Evolutionary conservation across 805 yeast genomes (phyloP).

Genomic region (Candida michaelii): DNA sequence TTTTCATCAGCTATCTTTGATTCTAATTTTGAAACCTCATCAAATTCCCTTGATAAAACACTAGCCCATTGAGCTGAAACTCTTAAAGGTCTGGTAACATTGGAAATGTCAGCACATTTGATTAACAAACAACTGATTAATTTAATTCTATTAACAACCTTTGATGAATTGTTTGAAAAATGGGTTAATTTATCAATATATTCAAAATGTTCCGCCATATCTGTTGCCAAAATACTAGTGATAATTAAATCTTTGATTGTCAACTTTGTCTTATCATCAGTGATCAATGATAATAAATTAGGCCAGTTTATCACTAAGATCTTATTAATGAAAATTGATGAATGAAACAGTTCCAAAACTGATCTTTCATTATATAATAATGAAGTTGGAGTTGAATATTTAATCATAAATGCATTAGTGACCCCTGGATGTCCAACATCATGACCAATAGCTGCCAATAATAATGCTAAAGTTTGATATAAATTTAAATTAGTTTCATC

Average conservation of each 20-base stretch:
- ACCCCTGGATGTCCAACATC: slow-evolving; percentile 97
- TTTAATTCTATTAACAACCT: slow-evolving; percentile 22
- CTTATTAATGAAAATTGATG: slow-evolving; percentile 54
- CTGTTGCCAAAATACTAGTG: slow-evolving; percentile 58
- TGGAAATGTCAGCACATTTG: slow-evolving; percentile 95
- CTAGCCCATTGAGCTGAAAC: slow-evolving; percentile 86
- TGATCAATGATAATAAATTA: slow-evolving; percentile 20
- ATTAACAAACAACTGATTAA: slow-evolving; percentile 68
- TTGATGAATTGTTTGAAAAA: slow-evolving; percentile 17
- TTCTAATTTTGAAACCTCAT: slow-evolving; percentile 60
- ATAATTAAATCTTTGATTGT: slow-evolving; percentile 29
- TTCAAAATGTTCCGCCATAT: slow-evolving; percentile 85
- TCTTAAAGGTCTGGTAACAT: slow-evolving; percentile 77
- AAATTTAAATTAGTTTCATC: slow-evolving; percentile 30
- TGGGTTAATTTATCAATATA: slow-evolving; percentile 57
- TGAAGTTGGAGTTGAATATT: slow-evolving; percentile 63
- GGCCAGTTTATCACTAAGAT: slow-evolving; percentile 39
- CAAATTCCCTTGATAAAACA: slow-evolving; percentile 74
- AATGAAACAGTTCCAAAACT: slow-evolving; percentile 81
- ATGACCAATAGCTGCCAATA: slow-evolving; percentile 88
- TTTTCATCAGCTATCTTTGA: slow-evolving; percentile 14
- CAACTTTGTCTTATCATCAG: slow-evolving; percentile 14
- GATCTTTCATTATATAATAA: slow-evolving; percentile 60
- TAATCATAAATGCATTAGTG: slow-evolving; percentile 70
- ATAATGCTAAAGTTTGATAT: slow-evolving; percentile 55